These are phyloP conservation scores for Dactylellina parvicollis DNA, from an alignment of 2,329 filamentous ascomycete species.

Conservation along the genomic window DNA sequence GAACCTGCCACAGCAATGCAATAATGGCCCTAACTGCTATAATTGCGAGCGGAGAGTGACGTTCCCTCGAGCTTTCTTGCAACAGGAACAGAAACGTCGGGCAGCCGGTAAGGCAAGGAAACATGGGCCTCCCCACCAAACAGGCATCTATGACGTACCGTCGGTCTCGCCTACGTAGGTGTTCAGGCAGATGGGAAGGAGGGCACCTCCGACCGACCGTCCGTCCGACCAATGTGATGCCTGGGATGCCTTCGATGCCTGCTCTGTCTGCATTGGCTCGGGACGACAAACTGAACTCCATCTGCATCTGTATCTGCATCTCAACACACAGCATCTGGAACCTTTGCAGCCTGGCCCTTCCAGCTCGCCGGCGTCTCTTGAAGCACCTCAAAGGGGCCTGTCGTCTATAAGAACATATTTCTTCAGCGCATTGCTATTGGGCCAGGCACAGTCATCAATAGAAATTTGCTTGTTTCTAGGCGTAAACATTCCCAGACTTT, in stretches of 20 bases:
- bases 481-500: background rate
- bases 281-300: background rate
- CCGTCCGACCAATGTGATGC: too few relatives aligned
- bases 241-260: too few relatives aligned
- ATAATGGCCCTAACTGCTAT: background rate
- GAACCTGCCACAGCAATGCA: background rate
- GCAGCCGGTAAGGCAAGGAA: constrained; percentile 24
- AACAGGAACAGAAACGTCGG: background rate
- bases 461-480: background rate
- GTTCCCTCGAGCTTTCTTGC: too few relatives aligned
- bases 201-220: too few relatives aligned
- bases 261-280: background rate
- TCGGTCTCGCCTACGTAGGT: constrained; percentile 38
- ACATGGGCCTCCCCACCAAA: constrained; percentile 12
- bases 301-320: background rate
- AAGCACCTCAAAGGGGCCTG: constrained; percentile 2
- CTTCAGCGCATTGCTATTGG: background rate
- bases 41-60: too few relatives aligned
- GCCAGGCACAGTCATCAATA: background rate
- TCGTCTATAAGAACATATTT: background rate
- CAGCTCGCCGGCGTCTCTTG: constrained; percentile 8
- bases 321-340: constrained; percentile 11
- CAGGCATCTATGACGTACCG: constrained; percentile 52
- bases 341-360: constrained; percentile 19
- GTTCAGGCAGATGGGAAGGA: constrained; percentile 18